These are phyloP conservation scores for Nakazawaea siamensis DNA, from an alignment of 805 yeast species.

Conservation along the genomic window DNA sequence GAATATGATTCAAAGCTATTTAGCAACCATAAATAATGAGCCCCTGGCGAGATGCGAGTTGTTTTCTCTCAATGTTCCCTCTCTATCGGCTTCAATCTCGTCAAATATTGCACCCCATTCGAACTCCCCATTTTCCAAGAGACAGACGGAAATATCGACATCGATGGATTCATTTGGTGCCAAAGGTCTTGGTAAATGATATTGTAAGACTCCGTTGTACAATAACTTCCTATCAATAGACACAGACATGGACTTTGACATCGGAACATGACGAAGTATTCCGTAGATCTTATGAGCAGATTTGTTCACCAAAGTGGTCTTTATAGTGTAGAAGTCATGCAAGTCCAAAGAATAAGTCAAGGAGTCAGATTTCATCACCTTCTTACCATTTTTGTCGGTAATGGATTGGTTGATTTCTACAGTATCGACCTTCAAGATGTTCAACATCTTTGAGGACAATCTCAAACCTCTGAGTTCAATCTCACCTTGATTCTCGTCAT, in stretches of 20 bases:
- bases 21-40: conserved; percentile 5
- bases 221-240: conserved; percentile 51
- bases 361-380: conserved; percentile 17
- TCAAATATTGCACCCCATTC: conserved; percentile 71
- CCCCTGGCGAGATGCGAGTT: conserved; percentile 5
- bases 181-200: conserved; percentile 33
- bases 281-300: conserved; percentile 37
- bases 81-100: conserved; percentile 24
- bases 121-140: conserved; percentile 71
- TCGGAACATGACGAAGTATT: conserved; percentile 51
- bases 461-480: conserved; percentile 63
- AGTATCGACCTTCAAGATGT: conserved; percentile 39
- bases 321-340: conserved; percentile 45
- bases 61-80: conserved; percentile 3
- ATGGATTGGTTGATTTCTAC: conserved; percentile 33
- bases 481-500: conserved; percentile 34
- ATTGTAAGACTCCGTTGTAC: conserved; percentile 67
- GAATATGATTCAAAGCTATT: too few species aligned
- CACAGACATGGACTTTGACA: conserved; percentile 21
- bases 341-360: conserved; percentile 25
- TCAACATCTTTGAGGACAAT: conserved; percentile 53
- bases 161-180: conserved; percentile 32
- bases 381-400: conserved; percentile 13
- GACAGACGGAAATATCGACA: conserved; percentile 47
- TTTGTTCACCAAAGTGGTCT: conserved; percentile 42